Evolutionary conservation across 2,329 filamentous ascomycete species (phyloP).

Genomic region (Diplodia scrobiculata): DNA sequence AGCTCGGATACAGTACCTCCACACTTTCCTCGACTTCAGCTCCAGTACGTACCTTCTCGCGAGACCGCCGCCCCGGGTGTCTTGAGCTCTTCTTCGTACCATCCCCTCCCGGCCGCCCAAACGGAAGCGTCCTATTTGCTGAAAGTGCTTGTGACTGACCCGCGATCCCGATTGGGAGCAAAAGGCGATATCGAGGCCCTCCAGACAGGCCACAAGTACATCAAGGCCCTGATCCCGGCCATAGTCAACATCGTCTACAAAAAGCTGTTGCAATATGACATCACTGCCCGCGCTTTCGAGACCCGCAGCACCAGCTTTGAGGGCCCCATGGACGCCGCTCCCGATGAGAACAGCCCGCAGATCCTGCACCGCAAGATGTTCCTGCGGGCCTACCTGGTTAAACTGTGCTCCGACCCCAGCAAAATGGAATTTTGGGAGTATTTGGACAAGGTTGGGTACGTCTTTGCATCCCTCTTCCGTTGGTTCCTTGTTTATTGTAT

Average conservation of each 20-base stretch:
- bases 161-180: neutral
- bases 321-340: conserved; percentile 64
- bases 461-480: neutral
- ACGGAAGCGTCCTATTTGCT: neutral
- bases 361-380: conserved; percentile 79
- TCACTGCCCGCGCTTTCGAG: conserved; percentile 76
- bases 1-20: conserved; percentile 69
- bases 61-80: conserved; percentile 20
- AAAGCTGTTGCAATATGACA: conserved; percentile 77
- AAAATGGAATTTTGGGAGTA: conserved; percentile 82
- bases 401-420: conserved; percentile 72
- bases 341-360: conserved; percentile 70
- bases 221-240: conserved; percentile 78
- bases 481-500: neutral
- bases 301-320: conserved; percentile 64
- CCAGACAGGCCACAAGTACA: conserved; percentile 69
- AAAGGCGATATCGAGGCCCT: conserved; percentile 73
- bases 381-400: conserved; percentile 70
- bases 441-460: conserved; percentile 76
- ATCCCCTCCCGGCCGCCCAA: neutral
- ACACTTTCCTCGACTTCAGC: conserved; percentile 75
- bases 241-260: conserved; percentile 84
- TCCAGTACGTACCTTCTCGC: conserved; percentile 56
- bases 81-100: conserved; percentile 1
- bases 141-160: conserved; percentile 6